Evolutionary conservation across 768 basidiomycete species (phyloP).

Genomic region (Tylopilus vinaceipallidus): DNA sequence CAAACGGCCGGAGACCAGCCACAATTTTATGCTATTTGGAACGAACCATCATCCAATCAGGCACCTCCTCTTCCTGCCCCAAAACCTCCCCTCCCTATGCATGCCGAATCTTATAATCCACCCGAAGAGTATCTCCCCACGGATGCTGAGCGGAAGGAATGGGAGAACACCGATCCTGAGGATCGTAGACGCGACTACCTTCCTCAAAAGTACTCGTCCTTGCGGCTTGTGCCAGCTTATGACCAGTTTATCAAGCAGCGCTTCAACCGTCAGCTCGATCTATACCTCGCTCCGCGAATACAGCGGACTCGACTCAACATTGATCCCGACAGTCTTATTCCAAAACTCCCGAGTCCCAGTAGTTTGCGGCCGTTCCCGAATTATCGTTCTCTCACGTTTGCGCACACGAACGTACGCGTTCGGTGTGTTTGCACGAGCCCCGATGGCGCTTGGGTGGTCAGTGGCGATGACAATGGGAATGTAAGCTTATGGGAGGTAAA

Average conservation of each 20-base stretch:
- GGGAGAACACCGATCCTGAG: conserved; percentile 81
- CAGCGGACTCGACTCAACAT: conserved; percentile 86
- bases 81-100: conserved; percentile 82
- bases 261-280: conserved; percentile 90
- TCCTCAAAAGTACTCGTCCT: conserved; percentile 78
- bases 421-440: conserved; percentile 80
- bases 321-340: conserved; percentile 87
- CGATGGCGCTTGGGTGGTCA: conserved; percentile 87
- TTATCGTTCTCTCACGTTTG: conserved; percentile 69
- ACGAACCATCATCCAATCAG: conserved; percentile 67
- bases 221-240: conserved; percentile 92
- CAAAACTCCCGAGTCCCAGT: conserved; percentile 89
- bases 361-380: conserved; percentile 94
- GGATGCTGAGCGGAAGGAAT: conserved; percentile 74
- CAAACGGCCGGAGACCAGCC: conserved; percentile 62
- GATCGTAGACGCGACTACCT: conserved; percentile 89
- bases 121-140: conserved; percentile 95
- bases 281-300: conserved; percentile 94
- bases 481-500: conserved; percentile 91
- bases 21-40: conserved; percentile 89
- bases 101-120: conserved; percentile 98
- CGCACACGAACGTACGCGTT: conserved; percentile 65
- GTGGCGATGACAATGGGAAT: conserved; percentile 85
- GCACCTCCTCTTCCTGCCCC: conserved; percentile 92
- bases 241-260: conserved; percentile 89